Evolutionary conservation across 495 filamentous ascomycete species (phyloP).

Genomic region (Cercophora samala): DNA sequence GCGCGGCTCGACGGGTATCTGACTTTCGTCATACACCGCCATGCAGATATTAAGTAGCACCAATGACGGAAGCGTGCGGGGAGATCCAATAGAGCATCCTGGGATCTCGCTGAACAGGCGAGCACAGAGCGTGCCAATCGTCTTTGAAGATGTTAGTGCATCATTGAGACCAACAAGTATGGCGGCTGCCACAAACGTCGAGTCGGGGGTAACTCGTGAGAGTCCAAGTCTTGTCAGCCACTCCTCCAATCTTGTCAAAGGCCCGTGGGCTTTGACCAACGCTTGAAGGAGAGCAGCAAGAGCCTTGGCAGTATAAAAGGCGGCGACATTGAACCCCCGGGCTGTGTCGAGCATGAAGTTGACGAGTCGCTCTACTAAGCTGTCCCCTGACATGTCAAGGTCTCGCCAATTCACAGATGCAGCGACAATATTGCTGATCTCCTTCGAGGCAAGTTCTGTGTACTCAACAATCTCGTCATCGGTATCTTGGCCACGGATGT

Average conservation of each 20-base stretch:
- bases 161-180: slow-evolving; percentile 54
- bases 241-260: slow-evolving; percentile 38
- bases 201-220: slow-evolving; percentile 39
- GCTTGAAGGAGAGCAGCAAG: slow-evolving; percentile 42
- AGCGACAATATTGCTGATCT: slow-evolving; percentile 51
- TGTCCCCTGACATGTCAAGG: slow-evolving; percentile 23
- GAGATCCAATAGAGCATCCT: slow-evolving; percentile 35
- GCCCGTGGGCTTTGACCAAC: slow-evolving; percentile 38
- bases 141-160: slow-evolving; percentile 41
- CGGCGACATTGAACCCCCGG: slow-evolving; percentile 29
- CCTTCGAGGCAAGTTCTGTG: slow-evolving; percentile 52
- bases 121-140: slow-evolving; percentile 49
- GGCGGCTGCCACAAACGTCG: slow-evolving; percentile 49
- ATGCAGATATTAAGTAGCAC: slow-evolving; percentile 46
- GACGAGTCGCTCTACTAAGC: slow-evolving; percentile 36
- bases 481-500: slow-evolving; percentile 39
- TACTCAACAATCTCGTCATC: slow-evolving; percentile 61
- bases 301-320: slow-evolving; percentile 51
- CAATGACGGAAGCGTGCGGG: slow-evolving; percentile 40
- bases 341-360: slow-evolving; percentile 37
- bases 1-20: slow-evolving; percentile 65
- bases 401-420: slow-evolving; percentile 32
- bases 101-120: slow-evolving; percentile 54
- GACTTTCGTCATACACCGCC: slow-evolving; percentile 41
- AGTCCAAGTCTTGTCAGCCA: slow-evolving; percentile 40